Conservation (phyloP, 345 rosid genomes). For the Tarenaya hassleriana region DNA sequence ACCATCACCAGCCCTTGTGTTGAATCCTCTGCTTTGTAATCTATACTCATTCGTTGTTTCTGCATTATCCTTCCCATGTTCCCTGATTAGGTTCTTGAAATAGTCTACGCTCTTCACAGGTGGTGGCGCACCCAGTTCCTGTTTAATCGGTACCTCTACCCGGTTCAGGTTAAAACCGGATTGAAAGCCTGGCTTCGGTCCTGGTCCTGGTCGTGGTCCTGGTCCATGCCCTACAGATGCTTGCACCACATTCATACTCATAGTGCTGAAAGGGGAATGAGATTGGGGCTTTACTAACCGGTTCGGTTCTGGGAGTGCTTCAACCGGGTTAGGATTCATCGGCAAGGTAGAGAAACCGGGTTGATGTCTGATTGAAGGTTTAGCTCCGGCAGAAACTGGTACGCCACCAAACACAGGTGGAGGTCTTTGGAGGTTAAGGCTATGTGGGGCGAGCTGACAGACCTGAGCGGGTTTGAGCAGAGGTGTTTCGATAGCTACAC, state of each 20-base stretch:
- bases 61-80: conserved; percentile 47
- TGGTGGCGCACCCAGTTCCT: conserved; percentile 44
- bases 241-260: conserved; percentile 16
- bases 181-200: conserved; percentile 4
- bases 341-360: conserved; percentile 20
- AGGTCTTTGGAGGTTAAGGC: conserved; percentile 19
- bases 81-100: conserved; percentile 56
- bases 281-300: conserved; percentile 13
- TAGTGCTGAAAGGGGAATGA: conserved; percentile 2
- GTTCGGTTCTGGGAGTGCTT: conserved; percentile 10
- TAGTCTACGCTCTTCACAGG: conserved; percentile 40
- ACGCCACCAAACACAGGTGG: too few relatives aligned
- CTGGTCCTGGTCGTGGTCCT: neutral
- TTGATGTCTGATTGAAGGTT: conserved; percentile 15
- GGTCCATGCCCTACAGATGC: conserved; percentile 17
- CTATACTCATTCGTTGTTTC: conserved; percentile 17
- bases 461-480: conserved; percentile 6
- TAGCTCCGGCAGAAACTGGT: conserved; percentile 14
- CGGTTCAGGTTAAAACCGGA: conserved; percentile 6
- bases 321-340: conserved; percentile 13
- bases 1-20: conserved; percentile 12
- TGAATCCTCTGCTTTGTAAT: conserved; percentile 15
- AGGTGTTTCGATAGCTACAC: conserved; percentile 11
- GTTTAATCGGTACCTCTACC: conserved; percentile 49
- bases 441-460: neutral